Base-by-base conservation (phyloP, 192 early-diverging fungal species). In the Backusella parvicylindrica region DNA sequence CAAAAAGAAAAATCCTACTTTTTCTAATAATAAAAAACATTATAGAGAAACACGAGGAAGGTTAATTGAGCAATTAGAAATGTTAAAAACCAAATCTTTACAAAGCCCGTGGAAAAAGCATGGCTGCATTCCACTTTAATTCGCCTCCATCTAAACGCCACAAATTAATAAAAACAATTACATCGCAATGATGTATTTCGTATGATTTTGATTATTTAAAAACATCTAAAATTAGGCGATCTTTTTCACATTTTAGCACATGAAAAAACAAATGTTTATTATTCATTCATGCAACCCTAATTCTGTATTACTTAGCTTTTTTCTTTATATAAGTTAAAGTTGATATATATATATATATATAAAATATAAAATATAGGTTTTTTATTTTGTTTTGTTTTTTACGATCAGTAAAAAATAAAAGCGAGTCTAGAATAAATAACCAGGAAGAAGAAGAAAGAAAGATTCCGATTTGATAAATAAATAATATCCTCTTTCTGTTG, bases 31-130 rank as follows among this genome's bases (percentile, higher is more conserved):
- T n/a, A n/a, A n/a, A 84, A 35, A 23, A 13, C 9, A 15, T 68
- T 67, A 67, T 43, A 79, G 87, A 21, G 69, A 80, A 7, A 98
- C 97, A 12, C 87, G 97, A 31, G 79, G 71, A 43, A 84, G 91
- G 18, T 89, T 99, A 79, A 97, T 99, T 82, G 90, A 96, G 73
- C 96, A 97, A 76, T 86, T 99, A 71, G 85, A 87, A 35, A 86
- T 95, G 79, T 82, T 99, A 70, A 88, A 90, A 74, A 69, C 75
- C 73, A 99, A 99, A 85, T 85, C 91, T 73, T 81, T 85, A 50
- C 75, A 74, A 72, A 94, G 93, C 79, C 96, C 95, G 35, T 76
- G 83, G 78, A 97, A 97, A 86, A 99, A 99, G 86, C 97, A 99
- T 81, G 95, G 94, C 60, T 97, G 96, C 79, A 91, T 96, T 71